Conservation (phyloP, 1,139 yeast genomes). For the Taphrina deformans region DNA sequence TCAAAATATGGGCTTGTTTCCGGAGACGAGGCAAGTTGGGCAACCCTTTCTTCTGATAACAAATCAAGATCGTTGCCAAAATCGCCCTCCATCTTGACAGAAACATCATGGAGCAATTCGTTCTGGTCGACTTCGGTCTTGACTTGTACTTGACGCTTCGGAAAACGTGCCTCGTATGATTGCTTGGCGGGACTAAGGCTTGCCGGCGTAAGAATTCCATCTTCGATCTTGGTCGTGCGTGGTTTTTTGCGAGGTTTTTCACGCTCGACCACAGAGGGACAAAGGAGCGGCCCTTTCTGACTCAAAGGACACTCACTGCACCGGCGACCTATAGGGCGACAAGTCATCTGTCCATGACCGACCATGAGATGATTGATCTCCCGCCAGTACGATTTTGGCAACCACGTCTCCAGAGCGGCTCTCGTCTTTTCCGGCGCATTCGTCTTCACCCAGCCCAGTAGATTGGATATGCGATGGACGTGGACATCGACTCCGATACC, state of each 20-base stretch:
- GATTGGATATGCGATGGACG: slow-evolving; percentile 71
- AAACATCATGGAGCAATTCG: background rate
- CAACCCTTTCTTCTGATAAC: slow-evolving; percentile 34
- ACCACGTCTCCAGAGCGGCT: slow-evolving; percentile 66
- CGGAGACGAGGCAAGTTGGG: background rate
- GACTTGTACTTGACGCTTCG: background rate
- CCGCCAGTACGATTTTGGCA: slow-evolving; percentile 72
- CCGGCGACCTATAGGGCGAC: slow-evolving; percentile 68
- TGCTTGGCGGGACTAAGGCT: background rate
- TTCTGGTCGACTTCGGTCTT: background rate
- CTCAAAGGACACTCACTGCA: slow-evolving; percentile 70
- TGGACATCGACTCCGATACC: slow-evolving; percentile 97
- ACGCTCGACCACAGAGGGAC: slow-evolving; percentile 21
- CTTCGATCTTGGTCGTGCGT: background rate
- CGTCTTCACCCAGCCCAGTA: slow-evolving; percentile 54
- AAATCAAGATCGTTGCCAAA: slow-evolving; percentile 4
- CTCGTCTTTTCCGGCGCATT: slow-evolving; percentile 76
- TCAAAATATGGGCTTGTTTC: slow-evolving; percentile 10
- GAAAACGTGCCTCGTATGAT: slow-evolving; percentile 2
- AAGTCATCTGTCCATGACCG: slow-evolving; percentile 59
- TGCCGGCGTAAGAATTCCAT: background rate
- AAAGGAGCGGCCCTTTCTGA: slow-evolving; percentile 11
- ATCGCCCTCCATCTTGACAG: background rate
- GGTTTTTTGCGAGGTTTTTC: slow-evolving; percentile 16
- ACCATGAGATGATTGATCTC: slow-evolving; percentile 61